Base-by-base conservation (phyloP, 2,329 filamentous ascomycete genomes). In the Arachnomyces sp. region DNA sequence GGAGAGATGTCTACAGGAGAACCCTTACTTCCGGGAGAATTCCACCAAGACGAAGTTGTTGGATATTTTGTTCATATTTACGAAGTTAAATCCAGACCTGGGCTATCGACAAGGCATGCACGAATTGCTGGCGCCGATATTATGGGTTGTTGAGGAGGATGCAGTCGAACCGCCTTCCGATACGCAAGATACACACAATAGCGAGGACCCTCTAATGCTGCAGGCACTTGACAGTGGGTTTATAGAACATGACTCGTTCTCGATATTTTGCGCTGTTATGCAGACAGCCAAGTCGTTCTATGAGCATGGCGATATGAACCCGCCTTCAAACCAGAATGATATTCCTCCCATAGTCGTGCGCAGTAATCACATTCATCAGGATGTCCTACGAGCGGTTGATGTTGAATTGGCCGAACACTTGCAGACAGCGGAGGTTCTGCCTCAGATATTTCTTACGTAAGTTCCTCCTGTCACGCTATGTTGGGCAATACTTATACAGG, bases 101-200 rank as follows among this genome's bases (percentile, higher is more conserved):
- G 87, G 87, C 12, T 98, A 98, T 59, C 79, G 92, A n/a, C 92
- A 98, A 66, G 92, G 92, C 8, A 98, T 98, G 90, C 92, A 98
- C 59, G 92, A 98, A 64, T 70, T 98, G 32, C 71, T 96, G 11
- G 92, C 92, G 0, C 89, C 92, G 0, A 79, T 98, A 29, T 68
- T 95, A 5, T 87, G 87, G 73, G 84, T 87, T 2, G 68, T 96
- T 4, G 79, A 89, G 50, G 73, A 81, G 51, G 92, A 98, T 64
- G 82, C 89, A 5, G 69, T 94, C 37, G 73, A 84, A 39, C 59
- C 63, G 3, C 51, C 56, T 2, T 56, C 61, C 2, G 49, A 52
- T 34, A 55, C 54, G 8, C 51, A 59, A 16, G 53, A 60, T 11
- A 28, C 40, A 8, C 40, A 54, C 32, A 15, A 15, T 25, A 58